A percentile compares a stretch with the other conserved stretches of the same genome.
Evolutionary conservation across 129 eudicot genomes (phyloP).

Genomic region (carrot (Daucus carota)): DNA sequence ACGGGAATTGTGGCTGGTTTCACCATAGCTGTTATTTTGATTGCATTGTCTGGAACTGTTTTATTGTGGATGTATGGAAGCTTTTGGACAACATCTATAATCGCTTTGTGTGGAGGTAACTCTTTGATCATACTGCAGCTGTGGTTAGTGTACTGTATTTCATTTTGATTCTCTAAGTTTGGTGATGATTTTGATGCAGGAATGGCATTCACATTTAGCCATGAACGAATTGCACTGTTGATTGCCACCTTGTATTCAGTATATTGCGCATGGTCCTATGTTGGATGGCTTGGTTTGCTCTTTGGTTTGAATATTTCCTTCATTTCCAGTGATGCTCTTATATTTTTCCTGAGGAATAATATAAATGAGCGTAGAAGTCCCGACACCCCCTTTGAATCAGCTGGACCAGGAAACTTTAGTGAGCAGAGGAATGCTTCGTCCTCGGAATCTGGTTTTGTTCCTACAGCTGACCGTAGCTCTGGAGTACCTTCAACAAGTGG

Average conservation of each 20-base stretch:
- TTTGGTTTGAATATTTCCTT: slow-evolving; percentile 67
- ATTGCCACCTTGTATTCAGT: slow-evolving; percentile 60
- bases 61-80: slow-evolving; percentile 94
- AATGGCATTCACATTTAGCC: slow-evolving; percentile 42
- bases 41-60: slow-evolving; percentile 7
- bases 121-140: slow-evolving; percentile 8
- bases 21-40: background rate
- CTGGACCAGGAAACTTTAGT: slow-evolving; percentile 48
- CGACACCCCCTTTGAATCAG: slow-evolving; percentile 40
- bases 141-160: background rate
- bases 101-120: slow-evolving; percentile 58
- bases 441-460: slow-evolving; percentile 42
- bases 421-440: slow-evolving; percentile 36
- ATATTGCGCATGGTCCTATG: slow-evolving; percentile 78
- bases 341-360: slow-evolving; percentile 52
- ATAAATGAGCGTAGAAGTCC: slow-evolving; percentile 48
- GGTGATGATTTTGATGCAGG: slow-evolving; percentile 47
- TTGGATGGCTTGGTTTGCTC: slow-evolving; percentile 79
- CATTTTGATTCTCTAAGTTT: slow-evolving; percentile 17
- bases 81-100: slow-evolving; percentile 71
- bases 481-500: slow-evolving; percentile 94
- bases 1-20: slow-evolving; percentile 57
- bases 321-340: slow-evolving; percentile 75
- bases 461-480: slow-evolving; percentile 48
- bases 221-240: slow-evolving; percentile 61